These are phyloP conservation scores for Aspergillus quadrilineatus DNA, from an alignment of 2,329 filamentous ascomycete genomes.

Conservation along the genomic window DNA sequence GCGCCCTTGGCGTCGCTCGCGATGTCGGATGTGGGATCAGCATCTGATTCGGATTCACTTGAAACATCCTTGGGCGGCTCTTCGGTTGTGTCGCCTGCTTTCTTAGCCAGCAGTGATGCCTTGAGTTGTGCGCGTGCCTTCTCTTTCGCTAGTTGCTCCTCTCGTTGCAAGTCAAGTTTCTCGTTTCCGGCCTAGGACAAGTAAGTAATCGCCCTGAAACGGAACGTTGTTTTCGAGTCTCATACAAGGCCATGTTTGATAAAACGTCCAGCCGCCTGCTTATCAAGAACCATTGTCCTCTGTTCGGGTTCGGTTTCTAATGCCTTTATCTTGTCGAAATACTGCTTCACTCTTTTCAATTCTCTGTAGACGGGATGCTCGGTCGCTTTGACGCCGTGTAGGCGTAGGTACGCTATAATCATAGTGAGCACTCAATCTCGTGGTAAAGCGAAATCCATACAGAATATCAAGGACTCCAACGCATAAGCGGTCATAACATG, in stretches of 20 bases:
- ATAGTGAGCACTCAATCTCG: conserved; percentile 13
- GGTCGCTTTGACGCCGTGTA: conserved; percentile 78
- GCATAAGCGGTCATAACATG: conserved; percentile 85
- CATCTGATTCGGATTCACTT: conserved; percentile 21
- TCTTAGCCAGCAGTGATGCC: conserved; percentile 45
- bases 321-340: conserved; percentile 86
- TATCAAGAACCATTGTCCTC: conserved; percentile 64
- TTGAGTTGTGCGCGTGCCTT: conserved; percentile 51
- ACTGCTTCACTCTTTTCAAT: conserved; percentile 81
- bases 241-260: conserved; percentile 76
- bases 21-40: conserved; percentile 17
- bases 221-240: not conserved
- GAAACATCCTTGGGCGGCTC: conserved; percentile 20
- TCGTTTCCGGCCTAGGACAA: conserved; percentile 47
- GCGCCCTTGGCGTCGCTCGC: conserved; percentile 17
- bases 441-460: conserved; percentile 43
- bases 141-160: conserved; percentile 52
- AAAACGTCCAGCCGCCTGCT: conserved; percentile 74
- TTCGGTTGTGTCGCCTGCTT: conserved; percentile 28
- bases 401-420: conserved; percentile 65
- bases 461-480: conserved; percentile 86
- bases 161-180: conserved; percentile 51
- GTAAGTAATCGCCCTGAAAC: conserved; percentile 19
- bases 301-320: conserved; percentile 64
- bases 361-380: conserved; percentile 83